Percentiles rank a stretch among this genome's conserved stretches.
Conservation (phyloP, 257 asterid genomes). For the Solanum habrochaites region DNA sequence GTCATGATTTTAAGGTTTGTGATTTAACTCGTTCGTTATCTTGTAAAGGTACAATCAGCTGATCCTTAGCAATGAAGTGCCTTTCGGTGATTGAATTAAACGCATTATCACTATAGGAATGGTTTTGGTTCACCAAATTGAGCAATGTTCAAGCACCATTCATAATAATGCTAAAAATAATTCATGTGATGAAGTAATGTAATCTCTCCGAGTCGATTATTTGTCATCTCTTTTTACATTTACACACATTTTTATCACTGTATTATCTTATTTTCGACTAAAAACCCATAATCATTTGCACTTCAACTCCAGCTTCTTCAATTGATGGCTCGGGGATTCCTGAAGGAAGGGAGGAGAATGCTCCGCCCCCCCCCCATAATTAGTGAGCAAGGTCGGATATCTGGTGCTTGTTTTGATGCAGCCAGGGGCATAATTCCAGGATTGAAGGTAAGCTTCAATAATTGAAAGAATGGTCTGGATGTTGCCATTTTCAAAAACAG, state of each 20-base stretch:
- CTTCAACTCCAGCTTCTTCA: too few relatives aligned
- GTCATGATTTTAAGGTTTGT: constrained; percentile 72
- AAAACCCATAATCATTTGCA: too few relatives aligned
- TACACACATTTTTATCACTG: too few relatives aligned
- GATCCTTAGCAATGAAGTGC: neutral
- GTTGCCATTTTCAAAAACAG: neutral
- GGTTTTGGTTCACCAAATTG: neutral
- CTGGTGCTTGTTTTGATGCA: constrained; percentile 97
- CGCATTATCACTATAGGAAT: neutral
- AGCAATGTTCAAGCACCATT: neutral
- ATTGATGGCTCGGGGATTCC: constrained; percentile 89
- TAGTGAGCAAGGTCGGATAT: constrained; percentile 90
- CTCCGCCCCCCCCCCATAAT: constrained; percentile 87
- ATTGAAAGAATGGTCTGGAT: neutral
- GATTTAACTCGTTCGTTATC: neutral
- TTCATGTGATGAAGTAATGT: neutral
- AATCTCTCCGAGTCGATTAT: neutral
- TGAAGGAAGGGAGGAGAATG: constrained; percentile 81
- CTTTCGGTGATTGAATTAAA: neutral
- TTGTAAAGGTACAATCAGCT: neutral
- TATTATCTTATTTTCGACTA: too few relatives aligned
- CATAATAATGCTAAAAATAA: neutral
- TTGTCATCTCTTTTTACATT: neutral
- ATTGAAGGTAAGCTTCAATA: constrained; percentile 41
- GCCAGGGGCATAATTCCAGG: constrained; percentile 90